A percentile compares a stretch with the other conserved stretches of the same genome.
Conservation (phyloP, 495 filamentous ascomycete genomes). For the Neurospora sp. region DNA sequence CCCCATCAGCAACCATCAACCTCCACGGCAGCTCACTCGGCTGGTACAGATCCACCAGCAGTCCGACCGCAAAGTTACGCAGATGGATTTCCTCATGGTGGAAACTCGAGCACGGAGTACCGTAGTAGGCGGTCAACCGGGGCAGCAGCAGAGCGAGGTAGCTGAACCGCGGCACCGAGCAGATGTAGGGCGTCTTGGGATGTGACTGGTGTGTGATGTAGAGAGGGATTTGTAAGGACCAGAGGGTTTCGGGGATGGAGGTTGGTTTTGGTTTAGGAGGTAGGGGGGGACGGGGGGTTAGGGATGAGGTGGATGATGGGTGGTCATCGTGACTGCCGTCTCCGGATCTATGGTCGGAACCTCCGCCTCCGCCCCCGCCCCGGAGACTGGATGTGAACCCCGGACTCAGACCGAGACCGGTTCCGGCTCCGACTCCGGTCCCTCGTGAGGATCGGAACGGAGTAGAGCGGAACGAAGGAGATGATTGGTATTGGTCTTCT, state of each 20-base stretch:
- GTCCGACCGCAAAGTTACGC: constrained; percentile 71
- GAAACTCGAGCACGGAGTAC: constrained; percentile 60
- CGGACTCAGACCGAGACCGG: background rate
- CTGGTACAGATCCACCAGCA: constrained; percentile 78
- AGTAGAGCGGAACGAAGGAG: background rate
- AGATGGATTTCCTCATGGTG: constrained; percentile 64
- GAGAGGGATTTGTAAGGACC: constrained; percentile 41
- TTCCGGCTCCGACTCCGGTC: background rate
- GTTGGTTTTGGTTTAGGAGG: background rate
- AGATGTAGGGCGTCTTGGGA: constrained; percentile 34
- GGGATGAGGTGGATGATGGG: background rate
- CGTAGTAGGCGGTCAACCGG: constrained; percentile 71
- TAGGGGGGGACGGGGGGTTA: background rate
- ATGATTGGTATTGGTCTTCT: background rate
- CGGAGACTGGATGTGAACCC: background rate
- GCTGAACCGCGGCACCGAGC: constrained; percentile 55
- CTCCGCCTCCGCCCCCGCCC: background rate
- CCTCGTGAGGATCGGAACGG: background rate
- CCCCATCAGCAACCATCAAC: constrained; percentile 47
- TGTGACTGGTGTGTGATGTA: constrained; percentile 37
- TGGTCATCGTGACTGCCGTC: background rate
- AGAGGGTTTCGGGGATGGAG: constrained; percentile 34
- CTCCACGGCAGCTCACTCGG: constrained; percentile 58
- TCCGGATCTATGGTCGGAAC: background rate
- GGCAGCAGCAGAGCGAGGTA: constrained; percentile 70